phyloP scores from a whole-genome alignment of 108 stramenopile genomes.

The Fistulifera pelliculosa region DNA sequence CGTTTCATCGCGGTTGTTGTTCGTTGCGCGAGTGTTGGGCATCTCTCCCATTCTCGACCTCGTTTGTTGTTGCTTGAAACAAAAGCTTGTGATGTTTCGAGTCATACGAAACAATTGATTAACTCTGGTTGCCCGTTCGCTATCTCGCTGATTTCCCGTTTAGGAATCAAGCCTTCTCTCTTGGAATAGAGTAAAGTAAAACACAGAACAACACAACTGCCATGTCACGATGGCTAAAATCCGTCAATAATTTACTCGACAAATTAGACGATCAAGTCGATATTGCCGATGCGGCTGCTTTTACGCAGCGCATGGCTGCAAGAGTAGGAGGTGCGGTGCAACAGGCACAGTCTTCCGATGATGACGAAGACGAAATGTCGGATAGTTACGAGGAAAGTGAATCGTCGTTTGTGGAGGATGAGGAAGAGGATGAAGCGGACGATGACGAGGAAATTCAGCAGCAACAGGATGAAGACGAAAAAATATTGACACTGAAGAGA shows the following conservation, averaged over 20 bases:
- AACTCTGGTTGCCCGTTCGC: too few relatives aligned
- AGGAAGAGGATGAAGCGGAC: constrained; percentile 15
- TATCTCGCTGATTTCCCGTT: too few relatives aligned
- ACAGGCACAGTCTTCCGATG: constrained; percentile 1
- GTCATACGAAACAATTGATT: too few relatives aligned
- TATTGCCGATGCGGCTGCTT: constrained; percentile 25
- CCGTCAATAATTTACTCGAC: constrained; percentile 73
- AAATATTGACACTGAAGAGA: neutral
- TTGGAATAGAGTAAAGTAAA: too few relatives aligned
- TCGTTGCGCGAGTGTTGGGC: too few relatives aligned
- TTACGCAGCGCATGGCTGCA: too few relatives aligned
- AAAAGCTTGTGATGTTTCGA: too few relatives aligned
- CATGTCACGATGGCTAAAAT: constrained; percentile 73
- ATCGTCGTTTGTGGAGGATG: constrained; percentile 2
- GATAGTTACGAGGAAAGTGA: constrained; percentile 1
- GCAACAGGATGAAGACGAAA: neutral
- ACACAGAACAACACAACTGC: neutral
- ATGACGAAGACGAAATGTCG: constrained; percentile 6
- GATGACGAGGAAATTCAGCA: neutral
- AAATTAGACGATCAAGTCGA: constrained; percentile 65
- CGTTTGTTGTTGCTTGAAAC: too few relatives aligned
- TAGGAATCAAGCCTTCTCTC: too few relatives aligned
- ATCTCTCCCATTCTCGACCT: too few relatives aligned
- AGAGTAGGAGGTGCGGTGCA: neutral
- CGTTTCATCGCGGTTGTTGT: too few relatives aligned